These are phyloP conservation scores for Penicillium crustosum DNA, from an alignment of 2,329 filamentous ascomycete species.

Conservation along the genomic window DNA sequence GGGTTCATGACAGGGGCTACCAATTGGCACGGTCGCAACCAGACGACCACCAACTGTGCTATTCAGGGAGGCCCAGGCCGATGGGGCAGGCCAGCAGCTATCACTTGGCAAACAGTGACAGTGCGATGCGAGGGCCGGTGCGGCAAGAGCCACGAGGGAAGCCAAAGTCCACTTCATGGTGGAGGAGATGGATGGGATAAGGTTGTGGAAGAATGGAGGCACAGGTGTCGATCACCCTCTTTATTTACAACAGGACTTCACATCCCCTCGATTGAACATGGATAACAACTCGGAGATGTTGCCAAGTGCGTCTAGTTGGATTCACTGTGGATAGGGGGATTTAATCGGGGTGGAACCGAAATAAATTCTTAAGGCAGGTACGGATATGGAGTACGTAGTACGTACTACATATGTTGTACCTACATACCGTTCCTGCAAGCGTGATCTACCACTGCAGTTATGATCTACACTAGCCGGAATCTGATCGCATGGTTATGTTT, in stretches of 20 bases:
- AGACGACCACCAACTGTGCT: conserved; percentile 39
- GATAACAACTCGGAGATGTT: conserved; percentile 23
- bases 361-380: neutral
- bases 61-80: conserved; percentile 39
- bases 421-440: neutral
- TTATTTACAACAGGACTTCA: neutral
- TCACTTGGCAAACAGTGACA: conserved; percentile 37
- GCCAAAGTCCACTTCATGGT: conserved; percentile 30
- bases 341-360: conserved; percentile 4
- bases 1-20: conserved; percentile 38
- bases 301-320: conserved; percentile 18
- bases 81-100: conserved; percentile 39
- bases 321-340: neutral
- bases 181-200: conserved; percentile 2
- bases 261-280: neutral
- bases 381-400: too few relatives aligned
- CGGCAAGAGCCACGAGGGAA: conserved; percentile 17
- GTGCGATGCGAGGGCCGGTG: conserved; percentile 7
- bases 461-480: neutral
- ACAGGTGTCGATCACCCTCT: conserved; percentile 11
- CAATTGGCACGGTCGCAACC: conserved; percentile 42
- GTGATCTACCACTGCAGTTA: neutral
- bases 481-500: too few relatives aligned
- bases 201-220: conserved; percentile 1
- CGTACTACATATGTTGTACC: too few relatives aligned